Evolutionary conservation across 345 rosid genomes (phyloP), one percentile per base, ranked within the genome.

Genomic region (Lepidium didymum): DNA sequence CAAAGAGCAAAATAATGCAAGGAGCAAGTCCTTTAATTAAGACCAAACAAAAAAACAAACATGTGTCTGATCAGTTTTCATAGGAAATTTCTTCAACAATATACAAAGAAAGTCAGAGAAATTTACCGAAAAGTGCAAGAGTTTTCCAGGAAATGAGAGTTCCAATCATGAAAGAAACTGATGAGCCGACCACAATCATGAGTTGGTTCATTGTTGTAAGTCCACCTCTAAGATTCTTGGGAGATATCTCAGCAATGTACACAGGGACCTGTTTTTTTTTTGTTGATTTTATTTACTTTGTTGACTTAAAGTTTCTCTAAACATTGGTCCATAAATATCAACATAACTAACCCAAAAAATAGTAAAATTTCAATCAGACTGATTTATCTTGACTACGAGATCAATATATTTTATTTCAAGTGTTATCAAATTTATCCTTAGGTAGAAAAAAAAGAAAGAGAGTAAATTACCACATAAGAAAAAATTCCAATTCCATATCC

Each of bases 401-500:
- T 47, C 35, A 18, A 10, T 19, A 13, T 8, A 0, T 10, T 29
- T 4, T 10, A 34, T 14, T 14, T 47, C 35, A 44, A 56, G 42
- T 10, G 34, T 50, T 13, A 46, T 21, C 44, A 23, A 19, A 16
- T 14, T 36, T 23, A 5, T 27, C 31, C 1, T 15, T 10, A 13
- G 16, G 16, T 5, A 12, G 3, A 57, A 11, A 18, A 9, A 18
- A 16, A 16, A 27, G 0, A 19, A 2, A 56, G 4, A 44, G 14
- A 27, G 42, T 45, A 21, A 74, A 27, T 72, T 86, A 92, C 98
- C 90, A 88, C 98, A 73, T 76, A 93, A 42, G 97, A 93, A 79
- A 93, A 84, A 53, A 90, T 82, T 68, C 97, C 98, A 77, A 90
- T 88, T 7, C 92, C 97, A 59, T 78, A 90, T 75, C 98, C 98